Conservation (phyloP, 2,329 filamentous ascomycete species). For the Akanthomyces muscarius region DNA sequence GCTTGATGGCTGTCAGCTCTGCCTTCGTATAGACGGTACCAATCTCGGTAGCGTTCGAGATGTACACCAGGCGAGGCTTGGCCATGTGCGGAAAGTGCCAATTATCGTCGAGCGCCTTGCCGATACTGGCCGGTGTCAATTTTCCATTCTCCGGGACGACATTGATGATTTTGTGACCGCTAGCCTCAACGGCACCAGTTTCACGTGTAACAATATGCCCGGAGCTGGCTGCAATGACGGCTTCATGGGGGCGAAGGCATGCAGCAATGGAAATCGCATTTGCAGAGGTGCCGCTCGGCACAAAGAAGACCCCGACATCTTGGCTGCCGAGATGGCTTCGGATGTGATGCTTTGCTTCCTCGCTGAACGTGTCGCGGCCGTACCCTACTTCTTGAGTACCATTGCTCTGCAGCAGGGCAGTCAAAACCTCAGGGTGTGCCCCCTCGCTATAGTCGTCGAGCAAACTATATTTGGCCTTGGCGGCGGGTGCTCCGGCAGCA, state of each 20-base stretch:
- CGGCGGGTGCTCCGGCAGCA: conserved; percentile 15
- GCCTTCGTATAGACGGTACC: conserved; percentile 44
- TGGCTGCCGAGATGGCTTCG: conserved; percentile 33
- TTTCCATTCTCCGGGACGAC: conserved; percentile 44
- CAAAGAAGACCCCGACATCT: conserved; percentile 47
- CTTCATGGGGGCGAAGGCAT: conserved; percentile 47
- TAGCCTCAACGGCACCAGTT: conserved; percentile 48
- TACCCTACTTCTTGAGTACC: conserved; percentile 44
- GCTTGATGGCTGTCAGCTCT: conserved; percentile 40
- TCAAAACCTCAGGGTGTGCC: conserved; percentile 45
- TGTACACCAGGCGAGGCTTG: conserved; percentile 47
- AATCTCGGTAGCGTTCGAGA: conserved; percentile 49
- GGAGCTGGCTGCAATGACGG: conserved; percentile 46
- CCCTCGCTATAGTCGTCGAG: conserved; percentile 51
- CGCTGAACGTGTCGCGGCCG: conserved; percentile 42
- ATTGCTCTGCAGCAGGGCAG: conserved; percentile 43
- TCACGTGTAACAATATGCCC: conserved; percentile 48
- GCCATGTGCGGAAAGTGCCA: conserved; percentile 51
- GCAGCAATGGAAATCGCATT: conserved; percentile 50
- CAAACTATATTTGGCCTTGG: conserved; percentile 38
- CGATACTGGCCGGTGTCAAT: conserved; percentile 40
- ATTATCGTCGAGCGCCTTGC: conserved; percentile 42
- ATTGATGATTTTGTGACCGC: conserved; percentile 49
- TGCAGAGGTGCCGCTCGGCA: conserved; percentile 48
- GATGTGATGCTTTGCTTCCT: conserved; percentile 39